phyloP scores from a whole-genome alignment of 345 rosid genomes.

The Physaria fendleri region DNA sequence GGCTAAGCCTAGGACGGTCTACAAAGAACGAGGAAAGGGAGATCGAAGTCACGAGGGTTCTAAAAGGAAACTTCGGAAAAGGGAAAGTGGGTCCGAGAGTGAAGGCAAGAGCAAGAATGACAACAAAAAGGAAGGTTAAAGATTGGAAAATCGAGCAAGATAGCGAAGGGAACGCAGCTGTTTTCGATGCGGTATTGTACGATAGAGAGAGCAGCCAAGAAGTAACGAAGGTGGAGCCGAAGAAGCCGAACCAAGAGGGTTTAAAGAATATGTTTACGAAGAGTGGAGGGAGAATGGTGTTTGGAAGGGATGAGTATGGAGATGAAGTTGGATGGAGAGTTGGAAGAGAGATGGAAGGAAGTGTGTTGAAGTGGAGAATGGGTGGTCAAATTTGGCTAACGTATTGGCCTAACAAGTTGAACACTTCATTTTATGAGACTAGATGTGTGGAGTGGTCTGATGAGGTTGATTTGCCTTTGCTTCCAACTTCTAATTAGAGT shows the following conservation, averaged over 20 bases:
- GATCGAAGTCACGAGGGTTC: constrained; percentile 36
- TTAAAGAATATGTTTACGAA: constrained; percentile 54
- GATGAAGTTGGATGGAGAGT: constrained; percentile 69
- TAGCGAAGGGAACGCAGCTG: constrained; percentile 65
- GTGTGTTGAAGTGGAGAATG: constrained; percentile 81
- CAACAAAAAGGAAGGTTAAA: constrained; percentile 44
- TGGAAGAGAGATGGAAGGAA: constrained; percentile 87
- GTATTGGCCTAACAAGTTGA: constrained; percentile 57
- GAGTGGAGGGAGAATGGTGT: constrained; percentile 64
- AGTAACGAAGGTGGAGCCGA: constrained; percentile 28
- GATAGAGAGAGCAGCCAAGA: constrained; percentile 50
- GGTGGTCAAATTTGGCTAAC: constrained; percentile 76
- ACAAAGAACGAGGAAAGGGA: constrained; percentile 49
- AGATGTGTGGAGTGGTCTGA: constrained; percentile 84
- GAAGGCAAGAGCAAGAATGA: constrained; percentile 46
- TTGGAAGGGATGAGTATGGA: constrained; percentile 73
- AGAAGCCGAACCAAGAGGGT: constrained; percentile 19
- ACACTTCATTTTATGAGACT: constrained; percentile 53
- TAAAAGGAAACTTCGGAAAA: constrained; percentile 33
- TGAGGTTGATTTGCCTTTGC: constrained; percentile 79
- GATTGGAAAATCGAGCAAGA: constrained; percentile 87
- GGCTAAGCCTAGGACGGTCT: constrained; percentile 69
- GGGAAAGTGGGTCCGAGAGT: constrained; percentile 35
- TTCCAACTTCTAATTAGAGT: constrained; percentile 29
- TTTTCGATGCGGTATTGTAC: constrained; percentile 61